These are phyloP conservation scores for Takashimella koratensis DNA, from an alignment of 1,284 basidiomycete species.

Conservation along the genomic window DNA sequence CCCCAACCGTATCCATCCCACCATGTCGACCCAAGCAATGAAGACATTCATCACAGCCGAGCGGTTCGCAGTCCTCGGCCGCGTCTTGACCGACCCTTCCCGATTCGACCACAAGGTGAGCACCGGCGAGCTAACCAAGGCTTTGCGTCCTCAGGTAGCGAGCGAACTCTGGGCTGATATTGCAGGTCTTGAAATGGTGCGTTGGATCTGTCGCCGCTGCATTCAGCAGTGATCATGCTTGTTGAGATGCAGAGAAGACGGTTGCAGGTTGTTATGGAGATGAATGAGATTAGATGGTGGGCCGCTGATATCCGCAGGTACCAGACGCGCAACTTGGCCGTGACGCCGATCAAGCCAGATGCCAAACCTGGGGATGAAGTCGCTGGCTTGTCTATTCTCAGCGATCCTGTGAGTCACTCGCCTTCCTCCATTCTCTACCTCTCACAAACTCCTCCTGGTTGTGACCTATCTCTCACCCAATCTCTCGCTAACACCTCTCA, in stretches of 20 bases:
- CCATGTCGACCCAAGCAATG: background rate
- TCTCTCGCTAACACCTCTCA: conserved; percentile 45
- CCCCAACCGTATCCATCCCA: background rate
- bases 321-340: conserved; percentile 53
- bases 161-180: no score
- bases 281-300: no score
- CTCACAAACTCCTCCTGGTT: no score
- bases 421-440: background rate
- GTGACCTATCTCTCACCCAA: no score
- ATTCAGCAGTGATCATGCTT: no score
- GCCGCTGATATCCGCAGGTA: conserved; percentile 81
- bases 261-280: no score
- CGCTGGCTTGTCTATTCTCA: conserved; percentile 33
- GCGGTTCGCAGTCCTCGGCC: conserved; percentile 40
- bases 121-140: no score
- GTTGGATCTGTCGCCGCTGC: no score
- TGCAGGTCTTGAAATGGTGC: no score
- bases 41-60: conserved; percentile 32
- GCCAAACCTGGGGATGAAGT: conserved; percentile 20
- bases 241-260: no score
- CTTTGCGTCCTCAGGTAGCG: no score
- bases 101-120: conserved; percentile 43
- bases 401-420: conserved; percentile 27
- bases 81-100: conserved; percentile 32
- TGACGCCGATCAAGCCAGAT: conserved; percentile 58